Evolutionary conservation across 768 basidiomycete genomes (phyloP).

Genomic region (Candolleomyces aberdarensis): DNA sequence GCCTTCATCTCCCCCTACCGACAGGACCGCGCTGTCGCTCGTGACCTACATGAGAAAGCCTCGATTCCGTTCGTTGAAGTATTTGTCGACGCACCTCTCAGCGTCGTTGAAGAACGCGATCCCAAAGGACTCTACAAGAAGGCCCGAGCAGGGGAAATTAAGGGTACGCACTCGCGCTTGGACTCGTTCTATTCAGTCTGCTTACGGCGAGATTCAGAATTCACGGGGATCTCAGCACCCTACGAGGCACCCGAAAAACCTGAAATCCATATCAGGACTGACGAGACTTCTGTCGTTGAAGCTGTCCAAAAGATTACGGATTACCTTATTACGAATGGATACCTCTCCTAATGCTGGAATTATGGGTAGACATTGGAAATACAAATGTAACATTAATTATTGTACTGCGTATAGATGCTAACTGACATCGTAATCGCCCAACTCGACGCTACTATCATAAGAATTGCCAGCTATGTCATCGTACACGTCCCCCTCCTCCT

Average conservation of each 20-base stretch:
- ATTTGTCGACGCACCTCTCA: slow-evolving; percentile 88
- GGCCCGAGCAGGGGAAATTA: slow-evolving; percentile 92
- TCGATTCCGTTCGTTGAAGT: slow-evolving; percentile 89
- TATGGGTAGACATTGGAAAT: neutral
- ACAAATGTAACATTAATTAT: neutral
- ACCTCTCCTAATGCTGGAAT: slow-evolving; percentile 32
- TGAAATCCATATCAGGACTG: slow-evolving; percentile 91
- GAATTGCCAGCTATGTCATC: neutral
- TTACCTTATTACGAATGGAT: slow-evolving; percentile 71
- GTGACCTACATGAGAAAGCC: slow-evolving; percentile 73
- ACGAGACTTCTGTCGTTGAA: slow-evolving; percentile 71
- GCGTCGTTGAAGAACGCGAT: slow-evolving; percentile 86
- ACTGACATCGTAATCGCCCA: neutral
- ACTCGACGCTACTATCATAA: neutral
- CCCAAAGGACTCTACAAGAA: slow-evolving; percentile 98
- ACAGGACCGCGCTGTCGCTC: slow-evolving; percentile 78
- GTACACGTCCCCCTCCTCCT: slow-evolving; percentile 48
- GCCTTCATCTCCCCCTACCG: slow-evolving; percentile 99
- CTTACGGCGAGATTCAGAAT: slow-evolving; percentile 52
- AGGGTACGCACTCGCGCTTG: slow-evolving; percentile 52
- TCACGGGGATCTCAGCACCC: slow-evolving; percentile 96
- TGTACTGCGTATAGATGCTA: neutral
- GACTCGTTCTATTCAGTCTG: neutral
- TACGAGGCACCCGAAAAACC: slow-evolving; percentile 86
- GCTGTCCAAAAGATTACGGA: slow-evolving; percentile 76